Evolutionary conservation across 1,284 basidiomycete genomes (phyloP).

Genomic region (Ganoderma meredithae): DNA sequence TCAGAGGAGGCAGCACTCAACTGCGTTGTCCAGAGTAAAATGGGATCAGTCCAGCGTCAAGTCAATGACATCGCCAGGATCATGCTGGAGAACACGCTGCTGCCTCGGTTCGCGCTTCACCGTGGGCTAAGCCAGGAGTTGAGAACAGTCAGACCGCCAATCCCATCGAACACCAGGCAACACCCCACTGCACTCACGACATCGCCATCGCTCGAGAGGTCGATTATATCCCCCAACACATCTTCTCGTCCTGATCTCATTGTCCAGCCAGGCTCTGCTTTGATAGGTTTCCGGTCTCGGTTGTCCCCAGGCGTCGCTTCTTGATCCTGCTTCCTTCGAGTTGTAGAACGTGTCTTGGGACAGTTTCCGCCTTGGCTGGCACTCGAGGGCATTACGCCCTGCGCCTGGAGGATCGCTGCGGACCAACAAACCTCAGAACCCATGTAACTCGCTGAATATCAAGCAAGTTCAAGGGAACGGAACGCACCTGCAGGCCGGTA

Average conservation of each 20-base stretch:
- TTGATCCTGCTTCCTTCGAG: background rate
- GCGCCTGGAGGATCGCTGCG: conserved; percentile 26
- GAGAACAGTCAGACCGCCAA: background rate
- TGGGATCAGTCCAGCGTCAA: conserved; percentile 21
- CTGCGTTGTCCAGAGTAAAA: background rate
- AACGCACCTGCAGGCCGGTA: conserved; percentile 25
- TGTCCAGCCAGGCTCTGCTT: conserved; percentile 10
- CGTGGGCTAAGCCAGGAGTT: background rate
- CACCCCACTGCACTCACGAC: conserved; percentile 12
- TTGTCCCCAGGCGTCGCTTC: background rate
- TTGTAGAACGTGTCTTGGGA: conserved; percentile 2
- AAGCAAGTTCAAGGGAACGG: background rate
- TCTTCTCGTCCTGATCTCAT: background rate
- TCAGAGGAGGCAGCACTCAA: background rate
- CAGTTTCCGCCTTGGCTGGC: background rate
- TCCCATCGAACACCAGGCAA: background rate
- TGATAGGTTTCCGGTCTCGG: conserved; percentile 10
- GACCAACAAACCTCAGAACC: background rate
- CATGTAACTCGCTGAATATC: background rate
- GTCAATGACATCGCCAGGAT: conserved; percentile 28
- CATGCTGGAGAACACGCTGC: conserved; percentile 5
- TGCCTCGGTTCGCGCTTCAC: conserved; percentile 16
- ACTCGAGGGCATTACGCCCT: conserved; percentile 20
- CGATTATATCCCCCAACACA: conserved; percentile 19
- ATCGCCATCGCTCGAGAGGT: conserved; percentile 22